phyloP scores from a whole-genome alignment of 129 eudicot genomes.

The Solidago caesia region DNA sequence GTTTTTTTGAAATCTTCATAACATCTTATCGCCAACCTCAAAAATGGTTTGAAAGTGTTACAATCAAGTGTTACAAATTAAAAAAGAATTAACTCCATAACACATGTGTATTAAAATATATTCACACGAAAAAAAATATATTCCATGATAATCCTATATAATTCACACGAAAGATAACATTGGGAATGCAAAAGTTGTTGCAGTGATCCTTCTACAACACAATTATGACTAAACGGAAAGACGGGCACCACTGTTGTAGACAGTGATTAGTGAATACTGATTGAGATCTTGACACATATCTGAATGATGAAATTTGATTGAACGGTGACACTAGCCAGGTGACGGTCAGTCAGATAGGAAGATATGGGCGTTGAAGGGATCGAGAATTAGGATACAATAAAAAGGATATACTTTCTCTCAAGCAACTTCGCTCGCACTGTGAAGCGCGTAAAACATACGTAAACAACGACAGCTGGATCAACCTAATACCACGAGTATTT shows the following conservation, averaged over 20 bases:
- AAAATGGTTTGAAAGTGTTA: no score
- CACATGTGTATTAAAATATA: no score
- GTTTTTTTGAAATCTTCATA: no score
- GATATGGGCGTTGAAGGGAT: slow-evolving; percentile 16
- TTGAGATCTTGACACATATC: background rate
- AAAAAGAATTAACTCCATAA: no score
- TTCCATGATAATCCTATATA: no score
- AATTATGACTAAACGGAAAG: no score
- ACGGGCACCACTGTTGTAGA: background rate
- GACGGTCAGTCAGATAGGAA: background rate
- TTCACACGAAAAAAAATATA: no score
- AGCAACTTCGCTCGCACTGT: background rate
- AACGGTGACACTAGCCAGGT: background rate
- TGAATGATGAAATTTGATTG: background rate
- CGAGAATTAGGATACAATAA: slow-evolving; percentile 16
- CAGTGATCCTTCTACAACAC: background rate
- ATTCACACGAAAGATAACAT: background rate
- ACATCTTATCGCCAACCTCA: no score
- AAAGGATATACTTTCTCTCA: background rate
- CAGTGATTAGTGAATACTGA: background rate
- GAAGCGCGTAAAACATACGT: background rate
- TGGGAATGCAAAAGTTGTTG: slow-evolving; percentile 4
- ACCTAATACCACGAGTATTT: no score
- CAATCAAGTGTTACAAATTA: no score
- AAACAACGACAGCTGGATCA: background rate